Percentiles rank a stretch among this genome's conserved stretches.
Evolutionary conservation across 208 protist species (phyloP).

Genomic region (Wallacemonas sp.): DNA sequence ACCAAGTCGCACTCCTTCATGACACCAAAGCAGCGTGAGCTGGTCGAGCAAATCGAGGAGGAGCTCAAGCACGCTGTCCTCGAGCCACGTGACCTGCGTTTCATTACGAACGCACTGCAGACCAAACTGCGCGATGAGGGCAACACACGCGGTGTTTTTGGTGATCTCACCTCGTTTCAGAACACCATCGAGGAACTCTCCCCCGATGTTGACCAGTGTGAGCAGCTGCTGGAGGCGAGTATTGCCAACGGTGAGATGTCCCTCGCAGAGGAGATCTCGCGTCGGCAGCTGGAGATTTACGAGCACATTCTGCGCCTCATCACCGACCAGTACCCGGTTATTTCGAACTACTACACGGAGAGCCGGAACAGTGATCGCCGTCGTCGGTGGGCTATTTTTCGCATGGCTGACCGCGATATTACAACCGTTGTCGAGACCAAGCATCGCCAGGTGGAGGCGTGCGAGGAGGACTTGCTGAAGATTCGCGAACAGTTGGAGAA

Average conservation of each 20-base stretch:
- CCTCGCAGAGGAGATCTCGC: constrained; percentile 86
- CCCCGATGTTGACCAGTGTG: constrained; percentile 83
- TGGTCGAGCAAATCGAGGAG: constrained; percentile 81
- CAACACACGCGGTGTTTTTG: constrained; percentile 76
- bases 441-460: constrained; percentile 83
- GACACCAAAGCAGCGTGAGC: constrained; percentile 76
- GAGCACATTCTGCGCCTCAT: constrained; percentile 87
- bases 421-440: constrained; percentile 87
- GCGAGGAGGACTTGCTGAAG: constrained; percentile 85
- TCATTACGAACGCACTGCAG: constrained; percentile 83
- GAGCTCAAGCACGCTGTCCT: constrained; percentile 77
- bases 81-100: constrained; percentile 73
- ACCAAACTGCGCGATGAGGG: constrained; percentile 84
- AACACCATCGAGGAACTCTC: constrained; percentile 86
- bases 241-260: constrained; percentile 89
- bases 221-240: constrained; percentile 87
- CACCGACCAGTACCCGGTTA: constrained; percentile 88
- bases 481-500: constrained; percentile 85
- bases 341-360: constrained; percentile 81
- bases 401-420: constrained; percentile 90
- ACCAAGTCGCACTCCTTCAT: constrained; percentile 79
- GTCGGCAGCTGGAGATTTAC: constrained; percentile 83
- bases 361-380: constrained; percentile 70
- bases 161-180: constrained; percentile 78
- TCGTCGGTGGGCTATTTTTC: constrained; percentile 90